Base-by-base conservation (phyloP, 148 eudicot genomes). In the Pouteria glomerata region DNA sequence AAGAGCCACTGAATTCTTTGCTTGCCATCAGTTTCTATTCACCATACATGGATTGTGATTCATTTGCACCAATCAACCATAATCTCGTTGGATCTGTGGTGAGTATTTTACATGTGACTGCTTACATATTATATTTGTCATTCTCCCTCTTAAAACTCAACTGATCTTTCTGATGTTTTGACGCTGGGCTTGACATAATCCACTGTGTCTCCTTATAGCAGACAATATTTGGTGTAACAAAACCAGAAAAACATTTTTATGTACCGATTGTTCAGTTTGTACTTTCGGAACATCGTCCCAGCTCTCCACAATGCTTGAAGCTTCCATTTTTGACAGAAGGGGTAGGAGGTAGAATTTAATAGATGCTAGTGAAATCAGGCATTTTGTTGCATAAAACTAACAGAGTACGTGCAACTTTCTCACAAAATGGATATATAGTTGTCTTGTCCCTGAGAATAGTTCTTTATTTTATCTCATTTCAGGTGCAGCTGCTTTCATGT, bases 11-110 rank as follows among this genome's bases (percentile, higher is more conserved):
- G 50, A 73, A 76, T 63, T 63, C 85, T 51, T 77, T 94, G 78
- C 83, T 94, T 76, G 98, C 98, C 66, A 89, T 94, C 72, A 83
- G 86, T 82, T 94, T 94, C 80, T 73, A 78, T 45, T 79, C 88
- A 47, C 87, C 93, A 7, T 73, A 74, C 77, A 66, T 55, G 27
- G 88, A 82, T 60, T 77, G 73, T 41, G 88, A 86, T 81, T 80
- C 89, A 60, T 74, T 50, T 78, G 68, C 84, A 45, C 89, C 90
- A 61, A 63, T 94, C 72, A 94, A 84, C 76, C 47, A 68, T 48
- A 88, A 85, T 81, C 90, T 91, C 70, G 88, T 82, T 73, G 97
- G 93, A 58, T 88, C 97, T 71, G 78, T 75, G 70, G 97, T 89
- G 80, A 87, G 98, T 81, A 35, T 24, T 64, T 65, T 21, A 44